Conservation (phyloP, 2,329 filamentous ascomycete genomes). For the Sporothrix schenckii region DNA sequence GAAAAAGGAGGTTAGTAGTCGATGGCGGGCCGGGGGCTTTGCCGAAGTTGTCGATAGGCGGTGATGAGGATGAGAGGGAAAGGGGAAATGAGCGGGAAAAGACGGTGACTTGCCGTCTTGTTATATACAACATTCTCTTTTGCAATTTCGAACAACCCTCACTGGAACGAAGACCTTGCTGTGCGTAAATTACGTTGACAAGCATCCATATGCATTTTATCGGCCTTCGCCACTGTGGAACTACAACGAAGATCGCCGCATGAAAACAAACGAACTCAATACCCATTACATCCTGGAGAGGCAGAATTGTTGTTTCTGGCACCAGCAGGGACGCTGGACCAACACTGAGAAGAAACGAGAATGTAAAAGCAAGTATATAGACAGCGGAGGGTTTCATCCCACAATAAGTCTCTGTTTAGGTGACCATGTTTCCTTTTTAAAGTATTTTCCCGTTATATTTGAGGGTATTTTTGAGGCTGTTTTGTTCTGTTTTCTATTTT, state of each 20-base stretch:
- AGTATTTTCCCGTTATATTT: too few relatives aligned
- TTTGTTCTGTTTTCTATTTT: background rate
- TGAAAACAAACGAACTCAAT: background rate
- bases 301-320: background rate
- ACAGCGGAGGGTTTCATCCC: background rate
- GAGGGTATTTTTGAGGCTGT: background rate
- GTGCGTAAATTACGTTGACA: background rate
- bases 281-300: too few relatives aligned
- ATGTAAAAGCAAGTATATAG: slow-evolving; percentile 1
- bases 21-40: background rate
- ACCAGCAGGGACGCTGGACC: background rate
- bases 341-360: slow-evolving; percentile 11
- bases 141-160: background rate
- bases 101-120: background rate
- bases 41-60: background rate
- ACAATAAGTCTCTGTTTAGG: background rate
- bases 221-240: background rate
- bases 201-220: slow-evolving; percentile 15
- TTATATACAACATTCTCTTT: background rate
- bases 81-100: background rate
- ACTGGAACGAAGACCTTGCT: background rate
- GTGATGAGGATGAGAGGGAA: background rate
- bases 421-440: background rate
- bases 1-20: background rate
- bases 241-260: background rate